Evolutionary conservation across 2,329 filamentous ascomycete genomes (phyloP), one percentile per base, ranked within the genome.

Genomic region (Trichoderma pleuroti): DNA sequence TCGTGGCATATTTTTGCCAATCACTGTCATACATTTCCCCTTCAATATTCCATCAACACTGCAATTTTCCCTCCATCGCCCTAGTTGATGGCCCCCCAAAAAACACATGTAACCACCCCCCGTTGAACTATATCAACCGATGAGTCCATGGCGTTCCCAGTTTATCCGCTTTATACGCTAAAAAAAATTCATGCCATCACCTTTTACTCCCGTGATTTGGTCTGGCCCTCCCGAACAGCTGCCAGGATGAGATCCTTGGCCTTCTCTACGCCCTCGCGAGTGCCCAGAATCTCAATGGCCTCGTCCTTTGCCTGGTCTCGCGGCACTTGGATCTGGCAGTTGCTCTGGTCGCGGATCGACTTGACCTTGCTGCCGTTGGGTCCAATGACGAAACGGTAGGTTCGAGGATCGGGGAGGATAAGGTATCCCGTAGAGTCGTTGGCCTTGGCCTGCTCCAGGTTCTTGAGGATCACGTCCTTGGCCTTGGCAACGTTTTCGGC

Each of bases 281-380:
- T 88, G 49, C 96, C 96, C 42, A 91, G 86, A 76, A 99, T 92
- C 84, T 97, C 93, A 79, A 99, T 98, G 5, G 95, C 93, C 81
- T 98, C 94, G 62, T 87, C 86, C 73, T 83, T 84, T 59, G 84
- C 84, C 81, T 97, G 92, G 77, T 93, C 91, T 74, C 93, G 90
- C 26, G 96, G 96, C 52, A 99, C 95, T 74, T 94, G 94, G 79
- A 99, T 97, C 83, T 92, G 94, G 82, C 94, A 98, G 69, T 92
- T 93, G 65, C 94, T 98, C 84, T 96, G 90, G 84, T 93, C 93
- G 75, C 96, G 90, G 79, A 99, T 98, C 54, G 89, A 85, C 82
- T 98, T 98, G 80, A 99, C 97, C 81, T 95, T 95, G 80, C 89
- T 92, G 71, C 96, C 96, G 72, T 92, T 92, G 74, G 91, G 90